Conservation (phyloP, 139 green algal species). For the Chlamydomonas schloesseri region DNA sequence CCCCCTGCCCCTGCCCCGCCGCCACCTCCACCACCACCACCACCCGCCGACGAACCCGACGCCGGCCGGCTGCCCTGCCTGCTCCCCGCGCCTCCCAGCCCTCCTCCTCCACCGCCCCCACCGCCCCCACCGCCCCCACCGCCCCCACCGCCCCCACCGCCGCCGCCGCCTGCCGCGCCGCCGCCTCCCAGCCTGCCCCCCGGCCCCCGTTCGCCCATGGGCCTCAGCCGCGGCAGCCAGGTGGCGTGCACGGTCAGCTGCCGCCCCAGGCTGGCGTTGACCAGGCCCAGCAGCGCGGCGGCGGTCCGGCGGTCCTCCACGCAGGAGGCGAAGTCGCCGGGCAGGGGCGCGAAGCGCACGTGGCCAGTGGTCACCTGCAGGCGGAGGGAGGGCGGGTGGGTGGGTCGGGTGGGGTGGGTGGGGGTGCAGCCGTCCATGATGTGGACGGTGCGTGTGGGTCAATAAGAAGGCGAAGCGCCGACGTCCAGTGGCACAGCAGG, state of each 20-base stretch:
- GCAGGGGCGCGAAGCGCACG: background rate
- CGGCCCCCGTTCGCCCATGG: background rate
- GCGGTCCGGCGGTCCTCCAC: background rate
- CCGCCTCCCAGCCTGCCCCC: slow-evolving; percentile 6
- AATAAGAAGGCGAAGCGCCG: background rate
- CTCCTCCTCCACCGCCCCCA: no score
- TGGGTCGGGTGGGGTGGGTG: background rate
- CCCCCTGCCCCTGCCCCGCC: no score
- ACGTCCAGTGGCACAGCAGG: no score
- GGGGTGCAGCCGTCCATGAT: no score
- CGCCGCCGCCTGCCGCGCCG: background rate
- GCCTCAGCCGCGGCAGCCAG: slow-evolving; percentile 24
- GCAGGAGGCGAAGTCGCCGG: slow-evolving; percentile 14
- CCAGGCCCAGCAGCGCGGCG: background rate
- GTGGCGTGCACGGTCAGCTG: slow-evolving; percentile 19
- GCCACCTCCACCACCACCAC: no score
- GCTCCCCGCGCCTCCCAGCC: no score
- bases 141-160: background rate
- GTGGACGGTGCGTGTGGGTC: no score
- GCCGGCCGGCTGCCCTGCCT: no score
- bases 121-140: no score
- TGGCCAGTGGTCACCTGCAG: slow-evolving; percentile 15
- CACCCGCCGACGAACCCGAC: no score
- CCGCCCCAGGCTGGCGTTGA: background rate
- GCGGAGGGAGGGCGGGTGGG: no score